Conservation (phyloP, 2,329 filamentous ascomycete genomes). For the Clonostachys sp. region DNA sequence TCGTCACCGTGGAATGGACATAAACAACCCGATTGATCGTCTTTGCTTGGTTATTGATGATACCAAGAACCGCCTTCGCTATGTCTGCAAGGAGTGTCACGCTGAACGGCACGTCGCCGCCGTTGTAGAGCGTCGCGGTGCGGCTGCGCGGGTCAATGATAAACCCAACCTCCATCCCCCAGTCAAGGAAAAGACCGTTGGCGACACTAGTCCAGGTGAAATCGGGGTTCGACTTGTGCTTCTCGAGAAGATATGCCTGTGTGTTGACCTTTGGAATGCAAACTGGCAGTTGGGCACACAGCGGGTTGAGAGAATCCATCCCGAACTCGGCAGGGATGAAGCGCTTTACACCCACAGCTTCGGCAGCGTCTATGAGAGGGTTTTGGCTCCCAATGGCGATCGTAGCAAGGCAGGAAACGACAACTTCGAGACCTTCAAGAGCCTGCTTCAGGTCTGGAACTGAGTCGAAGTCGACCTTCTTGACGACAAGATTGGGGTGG, state of each 20-base stretch:
- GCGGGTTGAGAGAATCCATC: constrained; percentile 20
- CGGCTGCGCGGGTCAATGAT: constrained; percentile 32
- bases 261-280: constrained; percentile 43
- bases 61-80: constrained; percentile 39
- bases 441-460: constrained; percentile 18
- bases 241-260: constrained; percentile 31
- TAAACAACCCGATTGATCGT: constrained; percentile 46
- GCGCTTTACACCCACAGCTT: constrained; percentile 53
- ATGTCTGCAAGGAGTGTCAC: constrained; percentile 40
- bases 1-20: constrained; percentile 33
- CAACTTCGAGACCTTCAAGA: constrained; percentile 51
- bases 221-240: constrained; percentile 23
- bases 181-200: constrained; percentile 56
- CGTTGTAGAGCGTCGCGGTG: constrained; percentile 38
- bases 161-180: constrained; percentile 37
- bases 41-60: constrained; percentile 41
- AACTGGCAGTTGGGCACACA: constrained; percentile 37
- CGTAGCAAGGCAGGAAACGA: constrained; percentile 30
- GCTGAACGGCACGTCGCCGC: constrained; percentile 42
- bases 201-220: constrained; percentile 52
- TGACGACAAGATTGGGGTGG: neutral
- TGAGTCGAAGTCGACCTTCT: neutral
- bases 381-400: constrained; percentile 32
- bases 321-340: constrained; percentile 58
- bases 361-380: constrained; percentile 51